Base-by-base conservation (phyloP, 345 rosid genomes). In the Schrenkiella parvula region DNA sequence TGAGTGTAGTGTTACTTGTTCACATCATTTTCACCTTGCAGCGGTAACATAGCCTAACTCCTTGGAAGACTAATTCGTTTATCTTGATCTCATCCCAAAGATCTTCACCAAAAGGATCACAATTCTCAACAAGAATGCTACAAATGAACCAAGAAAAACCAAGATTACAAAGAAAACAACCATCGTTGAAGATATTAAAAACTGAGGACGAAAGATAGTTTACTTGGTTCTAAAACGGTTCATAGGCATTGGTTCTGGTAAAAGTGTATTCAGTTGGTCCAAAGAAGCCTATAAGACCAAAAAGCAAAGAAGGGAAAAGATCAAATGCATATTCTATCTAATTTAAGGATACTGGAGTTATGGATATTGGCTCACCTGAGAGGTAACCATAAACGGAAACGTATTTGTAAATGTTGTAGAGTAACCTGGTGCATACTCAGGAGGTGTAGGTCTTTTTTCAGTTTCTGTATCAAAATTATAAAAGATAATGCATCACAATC, bases 151-250 rank as follows among this genome's bases (percentile, higher is more conserved):
- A 25, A 26, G 39, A 69, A 58, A 35, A 32, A n/a, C 7, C 48
- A 8, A 2, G 55, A 25, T 43, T 4, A 22, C 8, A 43, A 47
- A 25, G 58, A 61, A 34, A 60, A 22, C 56, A n/a, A 68, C 48
- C 19, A 28, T 9, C 47, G 26, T 3, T 4, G 15, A 32, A 53
- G 50, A 18, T 19, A 42, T 8, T 1, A 54, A 52, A n/a, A 42
- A 22, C n/a, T 68, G 9, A 5, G 8, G 35, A 51, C 9, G 18
- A 60, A 12, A 3, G 11, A 26, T 25, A 25, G 42, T 31, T 57
- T 86, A 92, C 96, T 89, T 92, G 82, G 95, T 87, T 78, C 98
- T 75, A 66, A 92, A 92, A 44, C 98, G 96, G 75, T 92, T 89
- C 4, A 92, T 47, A 64, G 98, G 88, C 68, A 92, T 79, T 0